Conservation (phyloP, 2,329 filamentous ascomycete genomes). For the Colletotrichum cordylinicola region DNA sequence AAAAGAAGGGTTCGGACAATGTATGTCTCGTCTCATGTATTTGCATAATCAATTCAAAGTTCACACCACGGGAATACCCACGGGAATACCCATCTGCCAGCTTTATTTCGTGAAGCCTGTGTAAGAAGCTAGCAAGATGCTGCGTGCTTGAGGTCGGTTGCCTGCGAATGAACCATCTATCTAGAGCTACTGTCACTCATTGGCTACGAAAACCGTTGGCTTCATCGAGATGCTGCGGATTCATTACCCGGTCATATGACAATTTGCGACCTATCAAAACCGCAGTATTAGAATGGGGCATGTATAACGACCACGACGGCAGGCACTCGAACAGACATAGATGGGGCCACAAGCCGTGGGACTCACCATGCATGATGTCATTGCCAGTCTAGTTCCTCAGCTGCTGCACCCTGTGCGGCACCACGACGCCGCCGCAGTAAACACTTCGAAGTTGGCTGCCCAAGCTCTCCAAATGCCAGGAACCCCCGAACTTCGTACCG, state of each 20-base stretch:
- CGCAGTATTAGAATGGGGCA: not conserved
- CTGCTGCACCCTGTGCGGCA: not conserved
- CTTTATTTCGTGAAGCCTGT: not conserved
- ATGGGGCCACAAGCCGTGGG: not conserved
- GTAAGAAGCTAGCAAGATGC: not conserved
- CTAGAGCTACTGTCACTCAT: not conserved
- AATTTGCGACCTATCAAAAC: not conserved
- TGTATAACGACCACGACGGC: not conserved
- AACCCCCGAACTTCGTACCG: not conserved
- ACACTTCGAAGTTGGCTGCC: not conserved
- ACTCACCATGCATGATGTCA: slow-evolving; percentile 11
- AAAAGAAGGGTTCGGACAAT: not conserved
- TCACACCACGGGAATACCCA: not conserved
- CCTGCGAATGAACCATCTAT: not conserved
- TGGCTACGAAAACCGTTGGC: not conserved
- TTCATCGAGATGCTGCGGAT: not conserved
- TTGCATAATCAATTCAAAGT: not conserved
- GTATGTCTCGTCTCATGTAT: not conserved
- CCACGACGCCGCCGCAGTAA: not conserved
- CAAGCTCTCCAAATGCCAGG: not conserved
- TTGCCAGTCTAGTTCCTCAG: not conserved
- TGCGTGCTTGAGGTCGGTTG: not conserved
- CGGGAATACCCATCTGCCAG: not conserved
- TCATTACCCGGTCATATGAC: not conserved
- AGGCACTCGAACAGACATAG: not conserved